Percentiles rank a stretch among this genome's conserved stretches.
Evolutionary conservation across 169 alveolate genomes (phyloP).

Genomic region (Babesia ovata): DNA sequence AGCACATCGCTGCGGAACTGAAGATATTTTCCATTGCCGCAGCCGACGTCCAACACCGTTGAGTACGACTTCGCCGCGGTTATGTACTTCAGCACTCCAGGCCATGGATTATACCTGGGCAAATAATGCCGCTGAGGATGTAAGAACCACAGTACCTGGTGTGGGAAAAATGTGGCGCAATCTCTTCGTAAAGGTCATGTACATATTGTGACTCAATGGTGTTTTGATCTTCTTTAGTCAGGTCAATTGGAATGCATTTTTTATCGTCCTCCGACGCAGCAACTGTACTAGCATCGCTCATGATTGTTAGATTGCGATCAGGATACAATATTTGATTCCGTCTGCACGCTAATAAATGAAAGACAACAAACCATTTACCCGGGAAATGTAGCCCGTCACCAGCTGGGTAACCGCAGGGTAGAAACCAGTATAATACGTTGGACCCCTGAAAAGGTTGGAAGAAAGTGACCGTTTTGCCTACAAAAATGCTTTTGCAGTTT

Average conservation of each 20-base stretch:
- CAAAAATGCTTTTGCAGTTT: slow-evolving; percentile 49
- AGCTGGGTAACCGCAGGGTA: slow-evolving; percentile 54
- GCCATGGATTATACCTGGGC: slow-evolving; percentile 95
- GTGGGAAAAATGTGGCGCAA: slow-evolving; percentile 65
- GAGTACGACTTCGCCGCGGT: slow-evolving; percentile 85
- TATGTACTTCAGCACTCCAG: slow-evolving; percentile 87
- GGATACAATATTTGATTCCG: slow-evolving; percentile 15
- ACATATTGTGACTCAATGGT: slow-evolving; percentile 45
- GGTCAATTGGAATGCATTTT: slow-evolving; percentile 34
- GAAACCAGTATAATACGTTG: slow-evolving; percentile 48
- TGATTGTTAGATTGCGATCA: slow-evolving; percentile 1
- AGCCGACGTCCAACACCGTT: slow-evolving; percentile 93
- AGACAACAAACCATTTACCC: background rate
- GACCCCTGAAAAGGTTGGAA: slow-evolving; percentile 19
- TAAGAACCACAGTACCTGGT: slow-evolving; percentile 37
- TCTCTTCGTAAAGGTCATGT: slow-evolving; percentile 42
- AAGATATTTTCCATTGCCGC: slow-evolving; percentile 97
- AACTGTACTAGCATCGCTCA: background rate
- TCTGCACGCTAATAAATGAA: background rate
- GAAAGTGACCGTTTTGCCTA: background rate
- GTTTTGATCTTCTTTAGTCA: background rate
- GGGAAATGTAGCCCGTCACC: slow-evolving; percentile 63
- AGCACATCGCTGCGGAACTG: slow-evolving; percentile 67
- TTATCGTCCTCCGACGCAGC: slow-evolving; percentile 23
- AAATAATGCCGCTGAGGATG: background rate